Evolutionary conservation across 306 rosid genomes (phyloP), one percentile per base, ranked within the genome.

Genomic region (Begonia peltatifolia): DNA sequence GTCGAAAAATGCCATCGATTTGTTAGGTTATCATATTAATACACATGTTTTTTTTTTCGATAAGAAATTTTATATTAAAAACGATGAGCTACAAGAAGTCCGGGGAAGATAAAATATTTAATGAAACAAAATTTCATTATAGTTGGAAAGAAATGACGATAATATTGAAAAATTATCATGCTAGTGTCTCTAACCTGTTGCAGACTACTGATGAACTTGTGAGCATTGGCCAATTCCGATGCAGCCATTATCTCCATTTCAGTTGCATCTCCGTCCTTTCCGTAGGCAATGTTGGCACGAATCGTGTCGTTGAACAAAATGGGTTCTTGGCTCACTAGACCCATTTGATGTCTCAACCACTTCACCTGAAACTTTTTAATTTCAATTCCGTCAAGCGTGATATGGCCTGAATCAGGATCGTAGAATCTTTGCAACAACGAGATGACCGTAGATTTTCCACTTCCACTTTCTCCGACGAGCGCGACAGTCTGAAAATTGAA

Each of bases 381-480:
- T 59, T 74, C 79, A 10, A 52, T 15, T 48, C 87, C 79, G 62
- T 79, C 87, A 11, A 83, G 62, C 41, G 79, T 71, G 46, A 83
- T 79, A 14, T 67, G 62, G 52, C 93, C 93, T 3, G 81, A 79
- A 58, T 79, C 74, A 14, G 81, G 87, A 18, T 83, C 84, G 49
- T 83, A 79, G 58, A 79, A 83, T 55, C 93, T 83, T 35, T 76
- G 81, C 46, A 83, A 30, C 46, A 83, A 46, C 20, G 84, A 69
- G 46, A 83, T 49, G 6, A 71, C 74, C 9, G 84, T 83, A 17
- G 87, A 83, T 55, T 83, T 83, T 48, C 93, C 93, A 59, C 87
- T 68, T 50, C 93, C 87, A 64, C 93, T 76, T 76, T 83, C 87
- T 54, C 93, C 87, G 22, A 83, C 87, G 10, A 83, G 44, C 12